Evolutionary conservation across 129 eudicot species (phyloP).

Genomic region (Lonicera japonica): DNA sequence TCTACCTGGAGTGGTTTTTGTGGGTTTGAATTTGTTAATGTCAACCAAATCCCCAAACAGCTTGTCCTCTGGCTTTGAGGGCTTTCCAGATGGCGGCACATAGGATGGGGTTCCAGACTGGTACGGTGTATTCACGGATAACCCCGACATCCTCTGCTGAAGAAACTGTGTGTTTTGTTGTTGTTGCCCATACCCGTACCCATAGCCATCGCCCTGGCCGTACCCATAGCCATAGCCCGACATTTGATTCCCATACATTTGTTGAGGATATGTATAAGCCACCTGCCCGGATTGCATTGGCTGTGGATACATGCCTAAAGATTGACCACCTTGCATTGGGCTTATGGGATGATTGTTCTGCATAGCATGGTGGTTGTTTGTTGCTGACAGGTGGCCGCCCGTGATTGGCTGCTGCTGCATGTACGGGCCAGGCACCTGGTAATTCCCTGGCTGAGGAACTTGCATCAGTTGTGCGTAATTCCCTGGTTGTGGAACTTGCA

Average conservation of each 20-base stretch:
- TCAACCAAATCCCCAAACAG: conserved; percentile 91
- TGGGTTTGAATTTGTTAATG: conserved; percentile 61
- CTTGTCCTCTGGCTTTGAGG: conserved; percentile 67
- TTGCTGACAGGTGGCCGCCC: conserved; percentile 17
- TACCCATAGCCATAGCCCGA: conserved; percentile 44
- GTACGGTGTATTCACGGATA: conserved; percentile 35
- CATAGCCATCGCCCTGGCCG: background rate
- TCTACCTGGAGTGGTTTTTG: conserved; percentile 53
- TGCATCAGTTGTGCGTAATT: background rate
- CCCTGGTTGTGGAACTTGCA: conserved; percentile 19
- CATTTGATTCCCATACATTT: conserved; percentile 69
- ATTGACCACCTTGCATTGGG: conserved; percentile 35
- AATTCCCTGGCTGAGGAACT: conserved; percentile 4
- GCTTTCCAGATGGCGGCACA: conserved; percentile 70
- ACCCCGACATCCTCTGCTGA: conserved; percentile 40
- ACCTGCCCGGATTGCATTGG: conserved; percentile 46
- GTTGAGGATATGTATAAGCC: conserved; percentile 64
- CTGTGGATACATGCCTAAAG: conserved; percentile 61
- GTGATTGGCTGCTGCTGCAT: conserved; percentile 27
- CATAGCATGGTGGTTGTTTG: conserved; percentile 40
- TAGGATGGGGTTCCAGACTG: conserved; percentile 39
- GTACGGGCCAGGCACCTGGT: conserved; percentile 40
- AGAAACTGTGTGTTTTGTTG: conserved; percentile 28
- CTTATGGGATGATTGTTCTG: conserved; percentile 29
- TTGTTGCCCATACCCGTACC: conserved; percentile 19